Percentiles rank a stretch among this genome's conserved stretches.
Evolutionary conservation across 2,329 filamentous ascomycete species (phyloP).

Genomic region (Fusarium luffae): DNA sequence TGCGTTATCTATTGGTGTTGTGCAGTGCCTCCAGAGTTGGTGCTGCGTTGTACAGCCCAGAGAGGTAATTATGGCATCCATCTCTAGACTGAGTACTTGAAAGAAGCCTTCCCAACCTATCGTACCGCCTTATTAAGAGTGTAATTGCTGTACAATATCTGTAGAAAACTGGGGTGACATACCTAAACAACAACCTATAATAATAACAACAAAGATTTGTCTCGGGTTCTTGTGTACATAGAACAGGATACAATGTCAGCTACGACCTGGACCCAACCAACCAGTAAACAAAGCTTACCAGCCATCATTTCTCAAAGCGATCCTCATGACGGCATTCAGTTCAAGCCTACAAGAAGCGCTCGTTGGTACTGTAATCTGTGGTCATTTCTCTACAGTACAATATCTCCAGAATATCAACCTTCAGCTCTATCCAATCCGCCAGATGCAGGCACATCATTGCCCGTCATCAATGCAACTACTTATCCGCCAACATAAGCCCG

Average conservation of each 20-base stretch:
- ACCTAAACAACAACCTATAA: not conserved
- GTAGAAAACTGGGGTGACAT: too few species aligned
- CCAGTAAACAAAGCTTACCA: slow-evolving; percentile 20
- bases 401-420: not conserved
- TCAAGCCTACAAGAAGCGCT: not conserved
- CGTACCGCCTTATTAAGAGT: not conserved
- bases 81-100: not conserved
- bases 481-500: slow-evolving; percentile 4
- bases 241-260: not conserved
- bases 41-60: not conserved
- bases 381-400: not conserved
- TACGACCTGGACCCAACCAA: slow-evolving; percentile 16
- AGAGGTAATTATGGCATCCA: not conserved
- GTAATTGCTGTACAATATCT: not conserved
- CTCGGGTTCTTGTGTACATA: slow-evolving; percentile 14
- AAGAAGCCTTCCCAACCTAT: not conserved
- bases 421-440: not conserved
- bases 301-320: slow-evolving; percentile 35
- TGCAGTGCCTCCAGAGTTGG: not conserved
- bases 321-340: slow-evolving; percentile 28
- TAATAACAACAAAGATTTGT: slow-evolving; percentile 19
- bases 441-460: slow-evolving; percentile 3
- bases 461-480: slow-evolving; percentile 13
- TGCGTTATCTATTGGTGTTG: slow-evolving; percentile 25
- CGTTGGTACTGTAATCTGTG: slow-evolving; percentile 2